These are phyloP conservation scores for Raffaelea albimanens DNA, from an alignment of 2,329 filamentous ascomycete genomes.

Conservation along the genomic window DNA sequence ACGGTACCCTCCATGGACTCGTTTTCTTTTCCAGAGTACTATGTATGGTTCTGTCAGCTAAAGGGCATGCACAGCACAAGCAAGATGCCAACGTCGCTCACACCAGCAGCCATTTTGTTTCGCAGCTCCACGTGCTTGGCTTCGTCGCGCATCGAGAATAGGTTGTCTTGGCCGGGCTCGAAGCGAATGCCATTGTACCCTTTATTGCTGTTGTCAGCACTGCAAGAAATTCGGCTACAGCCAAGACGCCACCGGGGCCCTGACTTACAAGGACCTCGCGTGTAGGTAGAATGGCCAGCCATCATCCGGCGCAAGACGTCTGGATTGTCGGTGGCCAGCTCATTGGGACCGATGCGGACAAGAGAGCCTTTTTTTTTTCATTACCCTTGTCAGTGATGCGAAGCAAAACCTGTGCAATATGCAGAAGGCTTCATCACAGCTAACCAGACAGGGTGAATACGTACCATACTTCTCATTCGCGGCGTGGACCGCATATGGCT, in stretches of 20 bases:
- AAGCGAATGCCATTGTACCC: conserved; percentile 40
- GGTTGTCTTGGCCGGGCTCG: conserved; percentile 38
- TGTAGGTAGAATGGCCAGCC: conserved; percentile 26
- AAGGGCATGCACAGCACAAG: conserved; percentile 33
- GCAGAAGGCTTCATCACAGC: no score
- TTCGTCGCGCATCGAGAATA: conserved; percentile 39
- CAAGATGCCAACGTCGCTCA: conserved; percentile 24
- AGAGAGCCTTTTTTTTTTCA: conserved; percentile 12
- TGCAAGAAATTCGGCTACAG: no score
- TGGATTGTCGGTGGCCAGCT: conserved; percentile 18
- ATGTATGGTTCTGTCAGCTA: conserved; percentile 26
- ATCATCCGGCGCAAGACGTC: conserved; percentile 20
- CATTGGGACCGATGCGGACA: conserved; percentile 18
- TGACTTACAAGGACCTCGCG: conserved; percentile 21
- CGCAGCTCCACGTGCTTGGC: conserved; percentile 29
- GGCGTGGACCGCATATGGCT: not conserved
- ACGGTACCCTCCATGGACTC: conserved; percentile 22
- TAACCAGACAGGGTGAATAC: no score
- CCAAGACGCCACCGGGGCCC: no score
- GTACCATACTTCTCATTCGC: not conserved
- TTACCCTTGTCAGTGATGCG: not conserved
- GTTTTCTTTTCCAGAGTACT: conserved; percentile 19
- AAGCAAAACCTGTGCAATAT: no score
- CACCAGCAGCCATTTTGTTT: conserved; percentile 21
- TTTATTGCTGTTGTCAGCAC: no score